These are phyloP conservation scores for Dictyostelium citrinum DNA, from an alignment of 78 protist species.

Conservation along the genomic window DNA sequence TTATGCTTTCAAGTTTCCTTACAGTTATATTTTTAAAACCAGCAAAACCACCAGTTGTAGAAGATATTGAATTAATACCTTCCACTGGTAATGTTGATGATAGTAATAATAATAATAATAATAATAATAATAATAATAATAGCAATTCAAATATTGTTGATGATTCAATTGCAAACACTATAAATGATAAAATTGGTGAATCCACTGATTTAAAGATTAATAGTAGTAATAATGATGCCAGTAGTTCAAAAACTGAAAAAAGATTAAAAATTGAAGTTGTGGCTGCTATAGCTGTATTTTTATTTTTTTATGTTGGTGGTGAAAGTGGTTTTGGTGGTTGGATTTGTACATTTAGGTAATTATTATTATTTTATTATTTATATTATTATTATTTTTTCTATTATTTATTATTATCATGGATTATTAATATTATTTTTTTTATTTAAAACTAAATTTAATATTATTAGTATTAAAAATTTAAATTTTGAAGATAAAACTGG, in stretches of 20 bases:
- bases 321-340: constrained; percentile 75
- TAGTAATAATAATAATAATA: not conserved
- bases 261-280: constrained; percentile 30
- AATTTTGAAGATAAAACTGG: not conserved
- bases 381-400: not conserved
- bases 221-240: not conserved
- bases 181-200: not conserved
- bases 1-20: not conserved
- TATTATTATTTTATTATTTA: not conserved
- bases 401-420: not conserved
- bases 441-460: no score
- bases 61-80: not conserved
- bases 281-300: constrained; percentile 11
- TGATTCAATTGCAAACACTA: not conserved
- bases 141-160: not conserved
- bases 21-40: constrained; percentile 11
- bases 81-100: not conserved
- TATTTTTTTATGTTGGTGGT: constrained; percentile 63
- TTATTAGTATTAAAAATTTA: not conserved
- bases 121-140: not conserved
- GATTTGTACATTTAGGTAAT: constrained; percentile 25
- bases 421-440: not conserved
- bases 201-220: not conserved
- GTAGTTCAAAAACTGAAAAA: constrained; percentile 24
- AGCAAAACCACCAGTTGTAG: not conserved